Percentiles rank a stretch among this genome's conserved stretches.
phyloP scores from a whole-genome alignment of 2,329 filamentous ascomycete genomes.

The Zasmidium citrigriseum region DNA sequence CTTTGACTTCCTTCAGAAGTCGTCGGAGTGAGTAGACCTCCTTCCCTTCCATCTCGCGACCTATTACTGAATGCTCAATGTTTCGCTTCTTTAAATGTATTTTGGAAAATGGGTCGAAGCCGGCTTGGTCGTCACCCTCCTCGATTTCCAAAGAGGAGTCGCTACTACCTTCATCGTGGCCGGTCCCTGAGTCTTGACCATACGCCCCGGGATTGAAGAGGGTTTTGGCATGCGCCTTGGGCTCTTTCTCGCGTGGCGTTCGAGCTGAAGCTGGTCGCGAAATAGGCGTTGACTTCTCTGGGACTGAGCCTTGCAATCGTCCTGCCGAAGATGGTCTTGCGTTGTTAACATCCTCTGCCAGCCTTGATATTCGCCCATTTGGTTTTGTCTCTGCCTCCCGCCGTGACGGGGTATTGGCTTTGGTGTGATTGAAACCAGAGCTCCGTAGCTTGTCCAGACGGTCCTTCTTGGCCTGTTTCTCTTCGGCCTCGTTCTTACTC shows the following conservation, averaged over 20 bases:
- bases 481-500: constrained; percentile 51
- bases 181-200: constrained; percentile 12
- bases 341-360: constrained; percentile 3
- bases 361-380: not conserved
- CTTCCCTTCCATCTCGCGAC: constrained; percentile 76
- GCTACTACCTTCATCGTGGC: constrained; percentile 19
- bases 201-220: constrained; percentile 12
- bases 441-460: constrained; percentile 46
- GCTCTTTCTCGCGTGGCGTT: constrained; percentile 5
- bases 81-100: constrained; percentile 81
- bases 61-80: constrained; percentile 77
- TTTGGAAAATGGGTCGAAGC: constrained; percentile 84
- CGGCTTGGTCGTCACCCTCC: constrained; percentile 39
- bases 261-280: constrained; percentile 17
- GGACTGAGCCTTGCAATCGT: not conserved
- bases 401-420: constrained; percentile 5
- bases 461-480: constrained; percentile 46
- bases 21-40: constrained; percentile 77
- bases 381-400: not conserved
- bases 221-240: constrained; percentile 6
- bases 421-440: constrained; percentile 29
- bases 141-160: constrained; percentile 18
- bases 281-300: constrained; percentile 1
- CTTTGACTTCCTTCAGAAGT: constrained; percentile 76
- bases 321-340: constrained; percentile 20